Evolutionary conservation across 192 early-diverging fungal species (phyloP).

Genomic region (Backusella morwellensis): DNA sequence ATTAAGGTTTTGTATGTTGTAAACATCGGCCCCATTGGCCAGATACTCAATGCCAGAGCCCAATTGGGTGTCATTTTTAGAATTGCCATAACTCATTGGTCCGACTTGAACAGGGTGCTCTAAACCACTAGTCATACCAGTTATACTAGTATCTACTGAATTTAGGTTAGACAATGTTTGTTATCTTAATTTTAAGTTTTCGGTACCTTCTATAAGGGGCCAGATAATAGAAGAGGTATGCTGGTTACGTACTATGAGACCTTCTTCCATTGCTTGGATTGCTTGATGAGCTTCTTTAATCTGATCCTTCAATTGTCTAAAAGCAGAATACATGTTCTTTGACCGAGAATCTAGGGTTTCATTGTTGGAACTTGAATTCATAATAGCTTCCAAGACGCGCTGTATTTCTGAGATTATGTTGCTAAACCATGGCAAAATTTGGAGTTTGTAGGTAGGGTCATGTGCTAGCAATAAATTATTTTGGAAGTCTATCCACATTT

Average conservation of each 20-base stretch:
- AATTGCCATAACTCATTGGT: not conserved
- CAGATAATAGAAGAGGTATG: not conserved
- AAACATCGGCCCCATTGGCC: not conserved
- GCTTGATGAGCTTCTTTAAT: not conserved
- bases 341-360: not conserved
- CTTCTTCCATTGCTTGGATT: not conserved
- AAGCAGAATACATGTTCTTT: constrained; percentile 1
- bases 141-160: not conserved
- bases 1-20: not conserved
- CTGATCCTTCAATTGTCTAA: not conserved
- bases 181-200: not conserved
- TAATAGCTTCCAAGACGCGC: not conserved
- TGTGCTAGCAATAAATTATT: not conserved
- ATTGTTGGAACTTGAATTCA: not conserved
- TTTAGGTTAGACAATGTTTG: not conserved
- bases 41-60: not conserved
- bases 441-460: not conserved
- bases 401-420: not conserved
- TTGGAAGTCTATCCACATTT: constrained; percentile 20
- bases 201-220: not conserved
- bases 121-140: not conserved
- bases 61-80: not conserved
- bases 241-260: not conserved
- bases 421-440: not conserved
- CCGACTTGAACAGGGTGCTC: not conserved